These are phyloP conservation scores for Glycine latifolia DNA, from an alignment of 306 rosid species.

Conservation along the genomic window DNA sequence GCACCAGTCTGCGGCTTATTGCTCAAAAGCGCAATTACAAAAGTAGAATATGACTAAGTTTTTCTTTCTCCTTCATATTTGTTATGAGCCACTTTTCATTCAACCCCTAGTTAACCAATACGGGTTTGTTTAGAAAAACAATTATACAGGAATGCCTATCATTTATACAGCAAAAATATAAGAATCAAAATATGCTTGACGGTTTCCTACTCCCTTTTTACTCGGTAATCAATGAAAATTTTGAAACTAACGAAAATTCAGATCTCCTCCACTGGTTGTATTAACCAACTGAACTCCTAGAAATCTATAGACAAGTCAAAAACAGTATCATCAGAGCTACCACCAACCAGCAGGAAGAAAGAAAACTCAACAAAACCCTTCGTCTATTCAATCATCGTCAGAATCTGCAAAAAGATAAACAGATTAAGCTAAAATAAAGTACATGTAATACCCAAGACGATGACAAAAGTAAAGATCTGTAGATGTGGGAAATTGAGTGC, in stretches of 20 bases:
- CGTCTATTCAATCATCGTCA: constrained; percentile 79
- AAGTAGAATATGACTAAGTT: neutral
- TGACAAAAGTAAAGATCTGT: no score
- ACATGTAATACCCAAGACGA: neutral
- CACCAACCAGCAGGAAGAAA: constrained; percentile 48
- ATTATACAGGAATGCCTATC: constrained; percentile 71
- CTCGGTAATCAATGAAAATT: constrained; percentile 49
- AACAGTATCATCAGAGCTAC: constrained; percentile 53
- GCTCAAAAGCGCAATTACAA: neutral
- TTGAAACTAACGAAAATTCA: constrained; percentile 49
- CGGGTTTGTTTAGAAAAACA: constrained; percentile 48
- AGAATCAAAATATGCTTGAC: constrained; percentile 42
- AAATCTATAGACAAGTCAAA: constrained; percentile 55
- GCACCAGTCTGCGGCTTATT: constrained; percentile 14
- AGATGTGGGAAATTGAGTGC: no score
- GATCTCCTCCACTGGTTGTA: constrained; percentile 54
- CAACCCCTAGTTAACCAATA: constrained; percentile 44
- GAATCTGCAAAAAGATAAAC: constrained; percentile 73
- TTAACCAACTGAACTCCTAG: constrained; percentile 48
- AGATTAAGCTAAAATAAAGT: constrained; percentile 27
- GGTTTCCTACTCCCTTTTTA: constrained; percentile 53
- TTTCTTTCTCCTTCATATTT: constrained; percentile 19
- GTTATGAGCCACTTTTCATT: constrained; percentile 43
- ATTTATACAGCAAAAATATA: constrained; percentile 61
- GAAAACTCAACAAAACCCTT: constrained; percentile 51